Conservation (phyloP, 2,329 filamentous ascomycete genomes). For the Podosphaera xanthii region DNA sequence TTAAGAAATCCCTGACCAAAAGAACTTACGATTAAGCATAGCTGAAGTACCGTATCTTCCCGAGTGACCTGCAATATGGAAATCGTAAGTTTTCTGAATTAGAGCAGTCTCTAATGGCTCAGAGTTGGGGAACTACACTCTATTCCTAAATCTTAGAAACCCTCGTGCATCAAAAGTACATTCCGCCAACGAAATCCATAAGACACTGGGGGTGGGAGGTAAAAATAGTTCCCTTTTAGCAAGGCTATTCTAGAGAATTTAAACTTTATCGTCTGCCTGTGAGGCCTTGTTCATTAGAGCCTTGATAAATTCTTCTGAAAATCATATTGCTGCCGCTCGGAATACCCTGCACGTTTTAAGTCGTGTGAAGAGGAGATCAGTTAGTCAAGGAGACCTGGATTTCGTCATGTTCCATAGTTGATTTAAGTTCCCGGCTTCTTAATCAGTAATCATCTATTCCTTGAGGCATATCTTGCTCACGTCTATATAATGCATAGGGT, state of each 20-base stretch:
- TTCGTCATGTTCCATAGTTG: too few relatives aligned
- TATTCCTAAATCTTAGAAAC: background rate
- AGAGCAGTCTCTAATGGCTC: background rate
- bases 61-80: background rate
- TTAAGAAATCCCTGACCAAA: background rate
- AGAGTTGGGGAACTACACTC: background rate
- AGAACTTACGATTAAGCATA: background rate
- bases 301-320: background rate
- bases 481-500: background rate
- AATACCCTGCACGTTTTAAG: background rate
- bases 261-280: background rate
- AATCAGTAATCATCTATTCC: too few relatives aligned
- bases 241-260: background rate
- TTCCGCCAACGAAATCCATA: background rate
- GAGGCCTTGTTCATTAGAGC: background rate
- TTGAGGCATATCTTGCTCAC: background rate
- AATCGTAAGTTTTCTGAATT: background rate
- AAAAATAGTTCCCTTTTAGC: background rate
- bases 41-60: background rate
- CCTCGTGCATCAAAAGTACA: background rate
- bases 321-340: background rate
- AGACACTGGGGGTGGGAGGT: background rate
- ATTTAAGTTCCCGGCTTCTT: too few relatives aligned
- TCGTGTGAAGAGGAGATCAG: background rate
- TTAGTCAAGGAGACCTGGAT: too few relatives aligned